Conservation (phyloP, 352 stramenopile species). For the Phytophthora meadii region DNA sequence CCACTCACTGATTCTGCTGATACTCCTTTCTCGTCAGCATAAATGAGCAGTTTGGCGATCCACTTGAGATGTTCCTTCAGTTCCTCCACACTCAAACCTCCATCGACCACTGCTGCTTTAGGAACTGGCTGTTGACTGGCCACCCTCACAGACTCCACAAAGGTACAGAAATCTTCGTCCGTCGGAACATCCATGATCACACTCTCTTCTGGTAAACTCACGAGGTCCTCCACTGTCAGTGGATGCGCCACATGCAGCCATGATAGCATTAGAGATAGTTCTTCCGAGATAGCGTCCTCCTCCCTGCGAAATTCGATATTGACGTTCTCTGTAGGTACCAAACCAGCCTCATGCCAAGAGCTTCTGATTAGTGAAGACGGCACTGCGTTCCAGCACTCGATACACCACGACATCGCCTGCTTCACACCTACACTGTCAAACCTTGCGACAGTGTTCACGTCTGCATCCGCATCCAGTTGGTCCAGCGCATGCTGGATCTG, state of each 20-base stretch:
- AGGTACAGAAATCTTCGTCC: slow-evolving; percentile 35
- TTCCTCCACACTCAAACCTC: slow-evolving; percentile 20
- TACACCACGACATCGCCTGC: slow-evolving; percentile 36
- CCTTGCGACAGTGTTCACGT: slow-evolving; percentile 19
- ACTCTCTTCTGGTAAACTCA: slow-evolving; percentile 36
- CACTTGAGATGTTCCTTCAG: slow-evolving; percentile 41
- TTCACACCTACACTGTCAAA: slow-evolving; percentile 31
- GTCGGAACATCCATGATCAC: slow-evolving; percentile 36
- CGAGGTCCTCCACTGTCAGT: slow-evolving; percentile 32
- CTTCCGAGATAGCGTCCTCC: slow-evolving; percentile 30
- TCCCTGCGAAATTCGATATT: slow-evolving; percentile 3
- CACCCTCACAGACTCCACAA: slow-evolving; percentile 18
- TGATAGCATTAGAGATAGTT: slow-evolving; percentile 31
- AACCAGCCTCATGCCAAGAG: slow-evolving; percentile 28
- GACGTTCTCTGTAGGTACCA: slow-evolving; percentile 11
- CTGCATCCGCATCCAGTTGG: slow-evolving; percentile 29
- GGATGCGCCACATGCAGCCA: slow-evolving; percentile 24
- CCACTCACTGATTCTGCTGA: slow-evolving; percentile 29
- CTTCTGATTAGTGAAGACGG: slow-evolving; percentile 20
- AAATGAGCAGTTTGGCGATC: slow-evolving; percentile 40
- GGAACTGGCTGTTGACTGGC: slow-evolving; percentile 1
- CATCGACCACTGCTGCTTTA: slow-evolving; percentile 2
- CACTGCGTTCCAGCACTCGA: slow-evolving; percentile 29
- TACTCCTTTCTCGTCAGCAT: slow-evolving; percentile 32
- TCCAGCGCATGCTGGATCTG: slow-evolving; percentile 39